Conservation (phyloP, 148 eudicot species). For the Diospyros lotus region DNA sequence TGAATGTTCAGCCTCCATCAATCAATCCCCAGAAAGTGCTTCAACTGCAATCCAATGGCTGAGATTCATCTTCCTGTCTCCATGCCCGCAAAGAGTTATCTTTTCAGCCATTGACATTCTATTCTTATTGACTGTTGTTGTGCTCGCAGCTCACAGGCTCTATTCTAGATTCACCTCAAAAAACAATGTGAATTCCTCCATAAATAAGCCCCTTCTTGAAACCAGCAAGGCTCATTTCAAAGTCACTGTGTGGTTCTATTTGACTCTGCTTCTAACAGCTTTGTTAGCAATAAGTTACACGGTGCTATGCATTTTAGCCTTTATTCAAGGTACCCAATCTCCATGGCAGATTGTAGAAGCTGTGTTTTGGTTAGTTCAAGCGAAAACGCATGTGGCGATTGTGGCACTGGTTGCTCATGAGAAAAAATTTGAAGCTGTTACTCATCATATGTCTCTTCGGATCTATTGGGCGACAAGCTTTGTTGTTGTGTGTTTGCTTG, state of each 20-base stretch:
- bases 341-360: slow-evolving; percentile 36
- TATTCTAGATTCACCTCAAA: slow-evolving; percentile 24
- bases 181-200: slow-evolving; percentile 15
- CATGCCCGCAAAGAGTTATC: slow-evolving; percentile 52
- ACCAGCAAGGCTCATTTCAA: slow-evolving; percentile 11
- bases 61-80: slow-evolving; percentile 44
- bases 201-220: slow-evolving; percentile 48
- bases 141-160: slow-evolving; percentile 28
- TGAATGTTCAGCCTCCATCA: slow-evolving; percentile 33
- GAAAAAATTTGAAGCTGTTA: slow-evolving; percentile 35
- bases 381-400: slow-evolving; percentile 35
- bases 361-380: slow-evolving; percentile 41
- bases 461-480: slow-evolving; percentile 45
- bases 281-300: slow-evolving; percentile 26
- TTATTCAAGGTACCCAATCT: slow-evolving; percentile 19
- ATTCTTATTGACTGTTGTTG: slow-evolving; percentile 28
- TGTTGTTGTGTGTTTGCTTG: slow-evolving; percentile 24
- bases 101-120: slow-evolving; percentile 36
- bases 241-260: slow-evolving; percentile 32
- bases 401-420: slow-evolving; percentile 45
- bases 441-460: slow-evolving; percentile 46
- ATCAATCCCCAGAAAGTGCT: slow-evolving; percentile 16
- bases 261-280: slow-evolving; percentile 31
- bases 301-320: slow-evolving; percentile 30
- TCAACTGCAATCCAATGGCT: slow-evolving; percentile 36